Conservation (phyloP, 202 grass and related monocot species). For the Digitaria exilis region DNA sequence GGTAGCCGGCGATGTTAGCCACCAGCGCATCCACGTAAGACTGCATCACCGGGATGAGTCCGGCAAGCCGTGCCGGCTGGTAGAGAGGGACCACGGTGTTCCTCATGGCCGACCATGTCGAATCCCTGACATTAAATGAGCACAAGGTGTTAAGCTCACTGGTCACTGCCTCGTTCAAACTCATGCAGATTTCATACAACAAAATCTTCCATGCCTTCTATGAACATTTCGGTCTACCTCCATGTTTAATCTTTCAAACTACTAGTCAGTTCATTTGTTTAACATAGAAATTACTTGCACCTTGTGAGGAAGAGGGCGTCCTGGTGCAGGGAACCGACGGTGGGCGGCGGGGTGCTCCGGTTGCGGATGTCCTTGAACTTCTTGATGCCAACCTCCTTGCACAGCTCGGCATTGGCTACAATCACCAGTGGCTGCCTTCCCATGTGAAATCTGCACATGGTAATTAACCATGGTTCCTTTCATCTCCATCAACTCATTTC, state of each 20-base stretch:
- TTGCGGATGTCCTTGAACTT: constrained; percentile 94
- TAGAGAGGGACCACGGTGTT: constrained; percentile 84
- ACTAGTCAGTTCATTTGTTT: not conserved
- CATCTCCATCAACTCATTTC: not conserved
- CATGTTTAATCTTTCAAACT: not conserved
- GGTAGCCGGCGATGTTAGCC: constrained; percentile 45
- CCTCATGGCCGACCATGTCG: constrained; percentile 80
- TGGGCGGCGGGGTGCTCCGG: constrained; percentile 77
- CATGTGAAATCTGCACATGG: constrained; percentile 79
- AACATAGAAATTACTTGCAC: constrained; percentile 12
- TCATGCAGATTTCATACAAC: not conserved
- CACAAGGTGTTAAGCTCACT: not conserved
- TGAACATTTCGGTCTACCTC: not conserved
- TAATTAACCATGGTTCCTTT: not conserved
- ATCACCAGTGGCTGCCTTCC: constrained; percentile 91
- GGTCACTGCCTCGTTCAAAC: not conserved
- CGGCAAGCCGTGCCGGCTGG: constrained; percentile 75
- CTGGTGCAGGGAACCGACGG: constrained; percentile 75
- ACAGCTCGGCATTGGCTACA: constrained; percentile 82
- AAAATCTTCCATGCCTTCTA: not conserved
- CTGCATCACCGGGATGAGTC: constrained; percentile 79
- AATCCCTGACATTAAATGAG: constrained; percentile 49
- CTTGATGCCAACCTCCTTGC: constrained; percentile 95
- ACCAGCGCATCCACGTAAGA: constrained; percentile 53
- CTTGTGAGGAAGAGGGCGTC: constrained; percentile 92